Base-by-base conservation (phyloP, 345 rosid species). In the Citrus inodora region DNA sequence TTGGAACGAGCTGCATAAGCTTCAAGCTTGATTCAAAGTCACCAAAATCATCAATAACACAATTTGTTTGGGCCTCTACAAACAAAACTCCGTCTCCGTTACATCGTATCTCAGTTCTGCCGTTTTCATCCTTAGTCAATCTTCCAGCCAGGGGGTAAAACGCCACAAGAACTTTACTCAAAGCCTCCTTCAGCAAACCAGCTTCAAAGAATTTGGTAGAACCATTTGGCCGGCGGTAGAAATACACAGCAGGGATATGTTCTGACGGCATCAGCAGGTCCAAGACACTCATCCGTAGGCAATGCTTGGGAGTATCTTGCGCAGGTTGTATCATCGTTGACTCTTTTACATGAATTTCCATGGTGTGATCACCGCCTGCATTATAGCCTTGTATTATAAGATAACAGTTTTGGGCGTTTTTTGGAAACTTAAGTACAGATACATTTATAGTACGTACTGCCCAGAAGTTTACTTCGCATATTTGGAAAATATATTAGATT, bases 141-240 rank as follows among this genome's bases (percentile, higher is more conserved):
- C 91, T 82, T 37, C 91, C 89, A 14, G 88, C 91, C 1, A 60
- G 76, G 8, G 86, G 87, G 55, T 85, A 83, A 60, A 73, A 88
- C 42, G 81, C 80, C 46, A 87, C 88, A 42, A 88, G 83, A 75
- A 82, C 86, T 73, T 81, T 67, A 62, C 83, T 76, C 3, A 87
- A 70, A 69, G 89, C 81, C 35, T 85, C 85, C 55, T 82, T 83
- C 8, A 88, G 85, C 16, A 75, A 71, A 51, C 64, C 58, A 16
- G 74, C 19, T 13, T 51, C 77, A 80, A 78, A 78, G 72, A 77
- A 69, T 51, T 75, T 40, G 33, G 75, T 53, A 53, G 82, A 79
- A 56, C 76, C 80, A 65, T 67, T 28, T 25, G 86, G 19, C 30
- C 11, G 71, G 25, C 77, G 60, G 82, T 81, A 87, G 55, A 89